phyloP scores from a whole-genome alignment of 495 filamentous ascomycete genomes.

The Apodospora peruviana region DNA sequence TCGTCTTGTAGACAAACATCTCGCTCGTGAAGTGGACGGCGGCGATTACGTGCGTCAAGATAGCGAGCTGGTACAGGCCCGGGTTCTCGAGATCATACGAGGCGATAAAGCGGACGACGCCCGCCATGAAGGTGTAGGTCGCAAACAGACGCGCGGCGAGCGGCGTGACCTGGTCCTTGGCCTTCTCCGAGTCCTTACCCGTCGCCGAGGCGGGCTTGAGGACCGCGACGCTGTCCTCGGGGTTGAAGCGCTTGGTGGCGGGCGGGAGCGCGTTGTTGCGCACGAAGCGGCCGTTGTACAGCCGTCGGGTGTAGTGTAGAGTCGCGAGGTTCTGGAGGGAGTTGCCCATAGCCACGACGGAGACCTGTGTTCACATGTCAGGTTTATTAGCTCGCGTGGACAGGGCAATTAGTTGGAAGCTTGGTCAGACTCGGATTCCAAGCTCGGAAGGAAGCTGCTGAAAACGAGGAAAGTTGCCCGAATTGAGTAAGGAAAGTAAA shows the following conservation, averaged over 20 bases:
- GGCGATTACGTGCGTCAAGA: slow-evolving; percentile 77
- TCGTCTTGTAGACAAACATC: slow-evolving; percentile 68
- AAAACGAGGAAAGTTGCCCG: not conserved
- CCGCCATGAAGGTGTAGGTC: slow-evolving; percentile 79
- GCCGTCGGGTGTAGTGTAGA: slow-evolving; percentile 63
- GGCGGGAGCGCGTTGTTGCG: slow-evolving; percentile 32
- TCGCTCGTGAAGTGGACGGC: slow-evolving; percentile 77
- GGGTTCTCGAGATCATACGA: slow-evolving; percentile 75
- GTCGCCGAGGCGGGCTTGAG: slow-evolving; percentile 42
- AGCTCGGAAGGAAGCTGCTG: too few species aligned
- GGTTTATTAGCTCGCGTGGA: slow-evolving; percentile 2
- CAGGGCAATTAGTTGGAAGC: not conserved
- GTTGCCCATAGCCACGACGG: slow-evolving; percentile 72
- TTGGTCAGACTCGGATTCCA: too few species aligned
- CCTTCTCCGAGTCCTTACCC: slow-evolving; percentile 42
- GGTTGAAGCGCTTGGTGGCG: slow-evolving; percentile 27
- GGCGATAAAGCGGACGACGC: slow-evolving; percentile 74
- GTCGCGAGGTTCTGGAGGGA: slow-evolving; percentile 74
- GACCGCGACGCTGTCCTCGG: slow-evolving; percentile 38
- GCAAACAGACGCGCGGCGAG: slow-evolving; percentile 82
- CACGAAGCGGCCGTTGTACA: slow-evolving; percentile 60
- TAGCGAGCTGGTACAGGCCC: slow-evolving; percentile 66
- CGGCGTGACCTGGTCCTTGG: slow-evolving; percentile 54
- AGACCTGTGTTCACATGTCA: slow-evolving; percentile 48
- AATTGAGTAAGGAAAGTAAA: not conserved